Base-by-base conservation (phyloP, 2,329 filamentous ascomycete genomes). In the Chlorencoelia australis region DNA sequence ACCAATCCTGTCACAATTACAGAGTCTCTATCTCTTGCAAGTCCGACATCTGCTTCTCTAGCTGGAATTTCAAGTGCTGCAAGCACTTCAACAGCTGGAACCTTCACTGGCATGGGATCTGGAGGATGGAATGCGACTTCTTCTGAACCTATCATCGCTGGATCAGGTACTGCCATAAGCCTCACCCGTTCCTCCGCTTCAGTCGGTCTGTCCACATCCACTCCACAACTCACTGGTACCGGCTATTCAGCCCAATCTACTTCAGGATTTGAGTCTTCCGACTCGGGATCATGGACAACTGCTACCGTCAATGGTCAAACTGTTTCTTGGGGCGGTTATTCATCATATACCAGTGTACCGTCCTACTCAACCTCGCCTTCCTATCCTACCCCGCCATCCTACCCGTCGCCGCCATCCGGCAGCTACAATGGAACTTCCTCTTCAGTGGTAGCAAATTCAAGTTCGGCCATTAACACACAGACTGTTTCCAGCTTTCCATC, bases 61-160 rank as follows among this genome's bases (percentile, higher is more conserved):
- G 13, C n/a, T n/a, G n/a, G 21, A 11, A 25, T 18, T 25, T 27
- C 16, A 17, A 24, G 1, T 19, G 9, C 33, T 28, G 29, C 31
- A 4, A 22, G 21, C 17, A 30, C 25, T 8, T 9, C 29, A 33
- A 33, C 37, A 3, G 33, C 32, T 17, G 22, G 19, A 33, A 40
- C 21, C 15, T 46, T 35, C 17, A 43, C 41, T 16, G 44, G 40
- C 8, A 29, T 39, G 11, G 30, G 20, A 5, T 20, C 38, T 21
- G 40, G 41, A 13, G 50, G 50, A 25, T 52, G 48, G 50, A 51
- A 52, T 24, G 28, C 21, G 17, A 44, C 46, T 5, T 43, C 42
- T 7, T 32, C 33, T 9, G 14, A 18, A 13, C 16, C 32, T 8
- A 18, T 15, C 4, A 22, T 20, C 30, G 11, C 19, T 19, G 7